These are phyloP conservation scores for Albifimbria verrucaria DNA, from an alignment of 2,329 filamentous ascomycete genomes.

Conservation along the genomic window DNA sequence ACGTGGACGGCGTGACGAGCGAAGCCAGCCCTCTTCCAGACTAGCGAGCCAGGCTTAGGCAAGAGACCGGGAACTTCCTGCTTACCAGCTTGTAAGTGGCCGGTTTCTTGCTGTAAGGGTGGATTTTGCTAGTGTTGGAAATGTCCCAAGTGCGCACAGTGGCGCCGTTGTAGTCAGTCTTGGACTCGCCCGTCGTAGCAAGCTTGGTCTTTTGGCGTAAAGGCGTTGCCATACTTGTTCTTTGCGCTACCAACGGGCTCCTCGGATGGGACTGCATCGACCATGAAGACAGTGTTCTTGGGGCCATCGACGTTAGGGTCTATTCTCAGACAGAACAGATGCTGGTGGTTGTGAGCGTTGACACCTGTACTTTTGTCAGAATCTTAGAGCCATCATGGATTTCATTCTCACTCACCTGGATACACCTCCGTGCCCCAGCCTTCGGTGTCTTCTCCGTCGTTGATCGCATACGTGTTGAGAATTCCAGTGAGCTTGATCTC, in stretches of 20 bases:
- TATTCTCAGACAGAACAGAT: constrained; percentile 58
- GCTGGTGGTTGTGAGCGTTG: constrained; percentile 60
- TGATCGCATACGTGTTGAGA: constrained; percentile 9
- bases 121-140: constrained; percentile 76
- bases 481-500: constrained; percentile 35
- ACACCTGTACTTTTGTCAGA: constrained; percentile 46
- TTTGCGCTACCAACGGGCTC: constrained; percentile 67
- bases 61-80: constrained; percentile 74
- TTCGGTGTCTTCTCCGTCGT: too few relatives aligned
- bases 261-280: constrained; percentile 1
- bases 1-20: constrained; percentile 85
- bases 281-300: constrained; percentile 31
- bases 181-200: constrained; percentile 63
- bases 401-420: too few relatives aligned
- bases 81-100: constrained; percentile 87
- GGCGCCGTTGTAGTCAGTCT: constrained; percentile 76
- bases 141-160: constrained; percentile 90
- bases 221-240: too few relatives aligned
- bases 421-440: too few relatives aligned
- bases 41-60: constrained; percentile 75
- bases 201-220: constrained; percentile 82
- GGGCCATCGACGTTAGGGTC: constrained; percentile 58
- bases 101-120: constrained; percentile 82
- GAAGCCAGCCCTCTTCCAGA: constrained; percentile 88
- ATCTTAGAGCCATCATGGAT: too few relatives aligned